Conservation (phyloP, 768 basidiomycete genomes). For the Boletus insuetus region DNA sequence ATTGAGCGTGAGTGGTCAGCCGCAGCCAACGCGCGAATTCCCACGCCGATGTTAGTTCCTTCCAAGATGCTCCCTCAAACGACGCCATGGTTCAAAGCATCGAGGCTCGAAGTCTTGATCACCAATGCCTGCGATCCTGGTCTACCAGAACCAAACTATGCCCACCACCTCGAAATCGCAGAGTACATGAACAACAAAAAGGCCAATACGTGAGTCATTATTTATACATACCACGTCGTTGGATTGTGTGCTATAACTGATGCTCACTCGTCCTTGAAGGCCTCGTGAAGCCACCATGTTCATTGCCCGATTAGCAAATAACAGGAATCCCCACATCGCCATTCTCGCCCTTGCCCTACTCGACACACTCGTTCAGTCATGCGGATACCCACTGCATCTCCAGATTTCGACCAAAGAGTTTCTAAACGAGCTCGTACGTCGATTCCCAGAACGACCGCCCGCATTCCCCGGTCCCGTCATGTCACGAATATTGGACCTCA, state of each 20-base stretch:
- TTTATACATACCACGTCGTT: neutral
- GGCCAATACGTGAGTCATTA: slow-evolving; percentile 78
- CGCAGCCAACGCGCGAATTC: neutral
- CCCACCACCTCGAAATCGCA: slow-evolving; percentile 88
- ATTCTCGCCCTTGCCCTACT: slow-evolving; percentile 83
- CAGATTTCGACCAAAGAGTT: slow-evolving; percentile 98
- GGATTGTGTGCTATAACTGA: neutral
- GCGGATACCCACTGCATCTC: slow-evolving; percentile 96
- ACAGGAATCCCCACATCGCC: slow-evolving; percentile 89
- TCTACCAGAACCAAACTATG: slow-evolving; percentile 86
- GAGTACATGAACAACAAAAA: slow-evolving; percentile 94
- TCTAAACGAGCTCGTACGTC: slow-evolving; percentile 94
- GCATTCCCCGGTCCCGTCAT: slow-evolving; percentile 94
- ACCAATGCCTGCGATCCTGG: slow-evolving; percentile 86
- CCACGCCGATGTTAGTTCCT: neutral
- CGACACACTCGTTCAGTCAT: slow-evolving; percentile 90
- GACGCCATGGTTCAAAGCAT: slow-evolving; percentile 52
- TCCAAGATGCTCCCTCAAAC: slow-evolving; percentile 49
- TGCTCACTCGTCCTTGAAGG: slow-evolving; percentile 37
- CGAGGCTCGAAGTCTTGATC: slow-evolving; percentile 68
- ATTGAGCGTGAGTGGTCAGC: too few relatives aligned
- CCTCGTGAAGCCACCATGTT: slow-evolving; percentile 91
- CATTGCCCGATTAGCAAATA: slow-evolving; percentile 81
- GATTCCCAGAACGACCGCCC: slow-evolving; percentile 97
- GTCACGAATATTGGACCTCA: slow-evolving; percentile 89